Evolutionary conservation across 768 basidiomycete species (phyloP).

Genomic region (Auriscalpium microsporum): DNA sequence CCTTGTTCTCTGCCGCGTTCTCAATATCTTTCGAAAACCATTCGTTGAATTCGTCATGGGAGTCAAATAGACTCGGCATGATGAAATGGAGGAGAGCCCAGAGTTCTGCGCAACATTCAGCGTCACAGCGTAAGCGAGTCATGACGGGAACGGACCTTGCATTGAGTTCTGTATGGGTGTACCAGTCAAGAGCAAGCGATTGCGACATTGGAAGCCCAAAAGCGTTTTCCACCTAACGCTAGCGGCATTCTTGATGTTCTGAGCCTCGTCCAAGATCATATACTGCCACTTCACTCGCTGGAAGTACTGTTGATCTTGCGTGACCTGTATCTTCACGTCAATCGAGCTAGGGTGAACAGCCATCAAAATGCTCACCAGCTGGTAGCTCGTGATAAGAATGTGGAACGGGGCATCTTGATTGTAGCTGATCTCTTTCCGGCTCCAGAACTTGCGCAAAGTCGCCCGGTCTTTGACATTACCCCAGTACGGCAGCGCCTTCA

Average conservation of each 20-base stretch:
- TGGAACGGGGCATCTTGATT: conserved; percentile 95
- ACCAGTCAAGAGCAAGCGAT: conserved; percentile 89
- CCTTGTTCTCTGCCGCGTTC: conserved; percentile 87
- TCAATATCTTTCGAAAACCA: conserved; percentile 99
- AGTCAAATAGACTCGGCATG: conserved; percentile 99
- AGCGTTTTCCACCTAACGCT: conserved; percentile 97
- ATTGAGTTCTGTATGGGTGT: conserved; percentile 99
- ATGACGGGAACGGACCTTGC: conserved; percentile 60
- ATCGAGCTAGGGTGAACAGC: neutral
- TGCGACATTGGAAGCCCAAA: conserved; percentile 91
- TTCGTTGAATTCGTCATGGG: conserved; percentile 98
- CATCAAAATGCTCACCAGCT: conserved; percentile 50
- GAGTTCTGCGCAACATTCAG: conserved; percentile 48
- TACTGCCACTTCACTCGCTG: conserved; percentile 99
- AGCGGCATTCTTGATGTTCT: conserved; percentile 97
- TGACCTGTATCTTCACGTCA: conserved; percentile 46
- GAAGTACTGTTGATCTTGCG: conserved; percentile 96
- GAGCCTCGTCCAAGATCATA: conserved; percentile 99
- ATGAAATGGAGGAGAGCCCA: conserved; percentile 99
- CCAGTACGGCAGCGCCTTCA: conserved; percentile 98
- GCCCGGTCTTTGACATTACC: conserved; percentile 94
- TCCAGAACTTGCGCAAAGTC: conserved; percentile 95
- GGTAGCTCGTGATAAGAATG: conserved; percentile 94
- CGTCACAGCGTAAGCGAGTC: neutral
- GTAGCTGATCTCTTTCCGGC: conserved; percentile 93